phyloP scores from a whole-genome alignment of 441 rosid species.

The Jatropha multifida region DNA sequence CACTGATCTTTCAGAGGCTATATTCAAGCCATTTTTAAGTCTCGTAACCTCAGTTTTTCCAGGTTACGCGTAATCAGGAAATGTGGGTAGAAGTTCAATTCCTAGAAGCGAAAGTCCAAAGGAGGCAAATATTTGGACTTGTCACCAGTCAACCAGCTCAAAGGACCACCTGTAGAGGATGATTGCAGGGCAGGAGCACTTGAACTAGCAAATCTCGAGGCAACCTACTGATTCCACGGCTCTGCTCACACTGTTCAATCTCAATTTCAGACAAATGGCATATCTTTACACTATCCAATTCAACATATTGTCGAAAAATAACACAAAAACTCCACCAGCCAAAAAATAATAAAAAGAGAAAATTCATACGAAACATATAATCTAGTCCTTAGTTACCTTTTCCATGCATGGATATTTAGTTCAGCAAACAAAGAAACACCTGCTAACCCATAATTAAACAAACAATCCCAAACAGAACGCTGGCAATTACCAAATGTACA shows the following conservation, averaged over 20 bases:
- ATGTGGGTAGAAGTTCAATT: conserved; percentile 53
- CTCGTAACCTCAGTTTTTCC: conserved; percentile 32
- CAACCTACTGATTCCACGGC: conserved; percentile 25
- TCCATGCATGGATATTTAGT: too few relatives aligned
- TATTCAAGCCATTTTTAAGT: conserved; percentile 16
- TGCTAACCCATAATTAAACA: not conserved
- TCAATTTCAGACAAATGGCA: not conserved
- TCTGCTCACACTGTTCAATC: conserved; percentile 34
- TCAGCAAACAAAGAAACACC: not conserved
- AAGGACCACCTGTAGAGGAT: conserved; percentile 48
- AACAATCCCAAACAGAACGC: not conserved
- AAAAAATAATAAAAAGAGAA: not conserved
- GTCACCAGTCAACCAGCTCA: conserved; percentile 68
- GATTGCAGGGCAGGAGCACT: conserved; percentile 48
- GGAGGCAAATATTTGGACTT: conserved; percentile 45
- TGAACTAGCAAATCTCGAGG: conserved; percentile 53
- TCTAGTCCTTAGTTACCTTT: too few relatives aligned
- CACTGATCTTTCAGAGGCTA: conserved; percentile 67
- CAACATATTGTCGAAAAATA: not conserved
- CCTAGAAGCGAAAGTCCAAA: conserved; percentile 59
- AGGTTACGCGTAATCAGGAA: conserved; percentile 68
- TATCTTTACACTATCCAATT: conserved; percentile 13
- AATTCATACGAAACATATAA: not conserved
- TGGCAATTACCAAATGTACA: not conserved
- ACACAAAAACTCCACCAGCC: not conserved